phyloP scores from a whole-genome alignment of 2,329 filamentous ascomycete genomes.

The Arthrocladium fulminans region DNA sequence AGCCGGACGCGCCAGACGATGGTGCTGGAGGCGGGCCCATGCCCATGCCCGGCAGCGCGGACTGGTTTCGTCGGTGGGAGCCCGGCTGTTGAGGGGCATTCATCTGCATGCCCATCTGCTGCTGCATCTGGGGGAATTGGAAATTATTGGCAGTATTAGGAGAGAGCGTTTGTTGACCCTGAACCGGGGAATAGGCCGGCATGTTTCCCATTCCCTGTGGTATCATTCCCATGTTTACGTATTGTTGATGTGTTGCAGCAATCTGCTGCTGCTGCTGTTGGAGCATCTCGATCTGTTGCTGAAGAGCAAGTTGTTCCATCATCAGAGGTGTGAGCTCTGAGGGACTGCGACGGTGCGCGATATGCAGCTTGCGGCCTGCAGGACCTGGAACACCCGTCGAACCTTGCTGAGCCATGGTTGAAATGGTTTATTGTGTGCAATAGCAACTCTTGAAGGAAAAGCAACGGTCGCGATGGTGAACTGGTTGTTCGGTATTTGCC shows the following conservation, averaged over 20 bases:
- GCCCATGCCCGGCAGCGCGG: conserved; percentile 83
- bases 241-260: conserved; percentile 91
- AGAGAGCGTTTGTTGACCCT: conserved; percentile 62
- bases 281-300: conserved; percentile 94
- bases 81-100: conserved; percentile 67
- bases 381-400: conserved; percentile 54
- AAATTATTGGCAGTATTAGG: conserved; percentile 64
- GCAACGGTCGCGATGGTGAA: not conserved
- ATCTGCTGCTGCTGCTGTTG: conserved; percentile 98
- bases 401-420: conserved; percentile 59
- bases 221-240: conserved; percentile 94
- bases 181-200: conserved; percentile 65
- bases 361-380: conserved; percentile 83
- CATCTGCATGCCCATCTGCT: conserved; percentile 60
- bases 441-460: conserved; percentile 1
- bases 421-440: not conserved
- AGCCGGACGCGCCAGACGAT: conserved; percentile 77
- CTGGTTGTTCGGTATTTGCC: not conserved
- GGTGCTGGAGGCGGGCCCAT: conserved; percentile 89
- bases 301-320: conserved; percentile 97
- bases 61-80: conserved; percentile 95
- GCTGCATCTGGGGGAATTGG: conserved; percentile 70
- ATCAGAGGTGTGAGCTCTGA: conserved; percentile 95
- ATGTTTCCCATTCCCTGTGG: conserved; percentile 69
- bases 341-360: conserved; percentile 91